A percentile compares a stretch with the other conserved stretches of the same genome.
These are phyloP conservation scores for Capsella rubella DNA, from an alignment of 441 rosid species.

Conservation along the genomic window DNA sequence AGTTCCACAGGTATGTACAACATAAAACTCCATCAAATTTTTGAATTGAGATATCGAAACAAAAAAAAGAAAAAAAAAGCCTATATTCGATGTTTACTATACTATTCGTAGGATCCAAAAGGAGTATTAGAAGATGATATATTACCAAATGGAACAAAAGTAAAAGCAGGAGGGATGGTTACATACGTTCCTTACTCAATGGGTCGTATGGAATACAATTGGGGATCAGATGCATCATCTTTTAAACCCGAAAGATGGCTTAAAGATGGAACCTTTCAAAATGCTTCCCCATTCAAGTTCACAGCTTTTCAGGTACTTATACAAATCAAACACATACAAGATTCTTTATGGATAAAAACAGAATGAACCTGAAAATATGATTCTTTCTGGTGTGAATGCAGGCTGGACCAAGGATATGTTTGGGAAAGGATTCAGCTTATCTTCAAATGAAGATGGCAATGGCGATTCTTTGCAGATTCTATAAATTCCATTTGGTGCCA, in stretches of 20 bases:
- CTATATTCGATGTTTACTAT: neutral
- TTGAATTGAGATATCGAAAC: neutral
- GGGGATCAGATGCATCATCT: slow-evolving; percentile 87
- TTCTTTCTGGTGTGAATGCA: slow-evolving; percentile 39
- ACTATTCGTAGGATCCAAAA: slow-evolving; percentile 72
- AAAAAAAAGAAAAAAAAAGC: neutral
- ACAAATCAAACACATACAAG: neutral
- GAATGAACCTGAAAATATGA: slow-evolving; percentile 10
- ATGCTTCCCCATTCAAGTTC: slow-evolving; percentile 94
- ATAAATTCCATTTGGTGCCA: slow-evolving; percentile 74
- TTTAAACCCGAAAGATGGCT: slow-evolving; percentile 97
- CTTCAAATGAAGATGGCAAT: slow-evolving; percentile 98
- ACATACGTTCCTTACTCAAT: slow-evolving; percentile 95
- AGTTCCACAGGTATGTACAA: slow-evolving; percentile 75
- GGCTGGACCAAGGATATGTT: slow-evolving; percentile 97
- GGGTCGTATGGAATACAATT: slow-evolving; percentile 92
- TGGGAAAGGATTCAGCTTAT: slow-evolving; percentile 97
- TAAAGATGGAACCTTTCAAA: slow-evolving; percentile 82
- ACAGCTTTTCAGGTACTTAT: slow-evolving; percentile 83
- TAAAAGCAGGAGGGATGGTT: slow-evolving; percentile 96
- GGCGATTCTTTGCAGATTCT: slow-evolving; percentile 82
- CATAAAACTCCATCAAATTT: neutral
- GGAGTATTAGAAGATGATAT: slow-evolving; percentile 82
- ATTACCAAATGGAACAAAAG: slow-evolving; percentile 89
- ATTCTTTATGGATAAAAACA: neutral